Percentiles rank a stretch among this genome's conserved stretches.
Evolutionary conservation across 108 stramenopile species (phyloP).

Genomic region (Seminavis robusta): DNA sequence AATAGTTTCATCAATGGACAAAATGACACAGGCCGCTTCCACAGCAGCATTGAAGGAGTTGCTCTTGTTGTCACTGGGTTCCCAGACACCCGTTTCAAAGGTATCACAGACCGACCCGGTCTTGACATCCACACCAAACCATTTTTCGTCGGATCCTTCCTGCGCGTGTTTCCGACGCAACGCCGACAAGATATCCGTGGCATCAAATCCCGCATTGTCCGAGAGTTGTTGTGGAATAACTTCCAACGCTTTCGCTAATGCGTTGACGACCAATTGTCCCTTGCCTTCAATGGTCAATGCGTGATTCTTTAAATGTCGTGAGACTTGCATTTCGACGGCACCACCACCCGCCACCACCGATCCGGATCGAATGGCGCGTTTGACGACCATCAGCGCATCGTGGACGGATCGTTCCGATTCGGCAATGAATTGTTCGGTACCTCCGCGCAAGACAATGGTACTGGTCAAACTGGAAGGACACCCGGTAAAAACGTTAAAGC

Average conservation of each 20-base stretch:
- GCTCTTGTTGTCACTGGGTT: conserved; percentile 96
- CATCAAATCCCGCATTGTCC: conserved; percentile 97
- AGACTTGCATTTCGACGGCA: conserved; percentile 96
- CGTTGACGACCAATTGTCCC: conserved; percentile 90
- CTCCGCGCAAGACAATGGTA: conserved; percentile 95
- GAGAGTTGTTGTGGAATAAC: conserved; percentile 96
- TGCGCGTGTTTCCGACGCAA: conserved; percentile 90
- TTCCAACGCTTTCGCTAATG: conserved; percentile 95
- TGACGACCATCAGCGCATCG: conserved; percentile 98
- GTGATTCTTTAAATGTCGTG: conserved; percentile 69
- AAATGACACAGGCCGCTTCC: conserved; percentile 97
- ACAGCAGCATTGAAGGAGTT: conserved; percentile 90
- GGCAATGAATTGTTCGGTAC: conserved; percentile 98
- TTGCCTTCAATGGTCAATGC: conserved; percentile 95
- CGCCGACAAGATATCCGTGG: conserved; percentile 94
- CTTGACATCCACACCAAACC: conserved; percentile 97
- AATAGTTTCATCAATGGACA: conserved; percentile 98
- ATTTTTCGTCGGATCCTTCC: conserved; percentile 67
- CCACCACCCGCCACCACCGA: conserved; percentile 97
- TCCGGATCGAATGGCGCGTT: conserved; percentile 81
- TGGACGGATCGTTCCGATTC: conserved; percentile 97
- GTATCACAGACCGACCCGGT: conserved; percentile 96
- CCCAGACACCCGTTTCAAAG: conserved; percentile 94
- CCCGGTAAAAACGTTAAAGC: conserved; percentile 96
- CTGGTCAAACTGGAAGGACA: conserved; percentile 91